These are phyloP conservation scores for Fusarium cyanostomum DNA, from an alignment of 2,329 filamentous ascomycete species.

Conservation along the genomic window DNA sequence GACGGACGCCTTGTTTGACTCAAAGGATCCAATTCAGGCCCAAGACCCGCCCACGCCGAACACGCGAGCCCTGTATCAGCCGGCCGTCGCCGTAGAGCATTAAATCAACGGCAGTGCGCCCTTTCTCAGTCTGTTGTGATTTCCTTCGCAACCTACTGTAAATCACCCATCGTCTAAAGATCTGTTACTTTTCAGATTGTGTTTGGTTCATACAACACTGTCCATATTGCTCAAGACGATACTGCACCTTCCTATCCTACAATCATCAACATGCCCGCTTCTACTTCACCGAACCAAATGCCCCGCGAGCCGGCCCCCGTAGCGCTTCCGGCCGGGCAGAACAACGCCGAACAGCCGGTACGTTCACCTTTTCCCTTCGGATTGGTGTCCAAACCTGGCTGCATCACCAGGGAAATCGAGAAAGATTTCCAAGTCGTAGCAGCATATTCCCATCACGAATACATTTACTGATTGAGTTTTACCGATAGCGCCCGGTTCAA, in stretches of 20 bases:
- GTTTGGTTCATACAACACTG: neutral
- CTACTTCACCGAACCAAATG: conserved; percentile 43
- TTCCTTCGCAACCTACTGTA: conserved; percentile 6
- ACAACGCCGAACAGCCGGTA: conserved; percentile 50
- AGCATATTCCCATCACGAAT: neutral
- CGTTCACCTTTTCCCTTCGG: conserved; percentile 25
- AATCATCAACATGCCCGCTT: conserved; percentile 29
- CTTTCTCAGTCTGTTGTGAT: conserved; percentile 23
- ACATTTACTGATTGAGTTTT: conserved; percentile 1
- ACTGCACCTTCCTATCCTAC: neutral
- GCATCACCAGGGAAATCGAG: neutral
- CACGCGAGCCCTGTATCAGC: conserved; percentile 22
- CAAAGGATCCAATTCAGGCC: conserved; percentile 6
- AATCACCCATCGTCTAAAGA: neutral
- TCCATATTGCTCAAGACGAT: neutral
- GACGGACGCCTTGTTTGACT: conserved; percentile 10
- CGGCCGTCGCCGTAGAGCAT: conserved; percentile 9
- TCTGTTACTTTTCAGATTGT: neutral
- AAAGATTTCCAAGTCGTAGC: neutral
- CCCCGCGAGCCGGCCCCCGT: conserved; percentile 47
- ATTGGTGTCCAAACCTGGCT: conserved; percentile 1
- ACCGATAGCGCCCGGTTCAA: conserved; percentile 45
- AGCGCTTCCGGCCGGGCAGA: conserved; percentile 38
- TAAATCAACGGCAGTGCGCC: conserved; percentile 31
- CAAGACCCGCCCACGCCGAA: conserved; percentile 20